Conservation (phyloP, 2,329 filamentous ascomycete genomes). For the Penicillium sp. region DNA sequence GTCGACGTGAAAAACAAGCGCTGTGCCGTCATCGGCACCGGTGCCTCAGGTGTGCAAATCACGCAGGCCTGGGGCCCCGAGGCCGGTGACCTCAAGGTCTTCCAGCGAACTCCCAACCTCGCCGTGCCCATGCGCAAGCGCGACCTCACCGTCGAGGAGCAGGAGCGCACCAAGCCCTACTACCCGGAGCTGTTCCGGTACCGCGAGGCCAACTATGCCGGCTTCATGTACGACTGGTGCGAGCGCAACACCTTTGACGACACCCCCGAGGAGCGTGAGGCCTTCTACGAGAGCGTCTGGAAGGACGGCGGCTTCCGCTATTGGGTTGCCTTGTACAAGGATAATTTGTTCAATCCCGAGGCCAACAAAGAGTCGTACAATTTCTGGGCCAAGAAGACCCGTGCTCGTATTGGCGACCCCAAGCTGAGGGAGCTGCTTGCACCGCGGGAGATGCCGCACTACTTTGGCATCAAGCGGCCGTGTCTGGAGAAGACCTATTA, state of each 20-base stretch:
- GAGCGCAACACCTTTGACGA: slow-evolving; percentile 59
- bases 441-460: slow-evolving; percentile 53
- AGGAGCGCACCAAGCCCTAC: slow-evolving; percentile 46
- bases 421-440: slow-evolving; percentile 53
- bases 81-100: slow-evolving; percentile 57
- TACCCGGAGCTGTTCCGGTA: slow-evolving; percentile 55
- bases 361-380: slow-evolving; percentile 57
- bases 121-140: slow-evolving; percentile 61
- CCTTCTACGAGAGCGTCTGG: slow-evolving; percentile 53
- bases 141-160: slow-evolving; percentile 51
- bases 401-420: slow-evolving; percentile 52
- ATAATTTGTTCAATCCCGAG: slow-evolving; percentile 47
- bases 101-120: slow-evolving; percentile 67
- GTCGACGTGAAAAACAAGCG: slow-evolving; percentile 50
- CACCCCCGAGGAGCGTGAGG: slow-evolving; percentile 50
- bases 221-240: slow-evolving; percentile 58
- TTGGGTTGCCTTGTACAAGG: slow-evolving; percentile 57
- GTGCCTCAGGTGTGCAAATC: slow-evolving; percentile 57
- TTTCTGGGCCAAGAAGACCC: slow-evolving; percentile 56
- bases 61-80: slow-evolving; percentile 59
- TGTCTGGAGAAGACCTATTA: slow-evolving; percentile 52
- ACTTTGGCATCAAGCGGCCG: slow-evolving; percentile 55
- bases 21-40: slow-evolving; percentile 57
- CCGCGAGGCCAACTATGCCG: slow-evolving; percentile 56
- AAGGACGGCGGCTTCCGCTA: slow-evolving; percentile 55